Evolutionary conservation across 2,329 filamentous ascomycete species (phyloP), one percentile per base, ranked within the genome.

Genomic region (Aspergillus pseudoterreus): DNA sequence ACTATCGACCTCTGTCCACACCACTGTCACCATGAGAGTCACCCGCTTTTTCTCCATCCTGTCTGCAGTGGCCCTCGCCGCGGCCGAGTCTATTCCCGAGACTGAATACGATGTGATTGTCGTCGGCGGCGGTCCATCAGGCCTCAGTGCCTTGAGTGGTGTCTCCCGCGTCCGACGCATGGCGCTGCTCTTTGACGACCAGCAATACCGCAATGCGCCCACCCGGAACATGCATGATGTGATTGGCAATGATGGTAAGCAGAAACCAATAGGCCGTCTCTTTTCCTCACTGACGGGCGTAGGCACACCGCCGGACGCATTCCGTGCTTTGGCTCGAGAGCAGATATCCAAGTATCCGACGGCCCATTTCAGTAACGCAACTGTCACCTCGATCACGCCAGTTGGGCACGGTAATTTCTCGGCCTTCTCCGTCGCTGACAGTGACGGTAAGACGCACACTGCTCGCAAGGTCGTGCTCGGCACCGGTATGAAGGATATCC

Each of bases 171-270:
- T 85, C 11, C 75, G 77, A 12, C 74, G 82, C 11, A 78, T 74
- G 4, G 76, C 78, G 0, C 67, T 84, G 6, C 63, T 85, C 38
- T 78, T 85, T 47, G 82, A 85, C 62, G 82, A 79, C 15, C 78
- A 77, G 10, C 70, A 75, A 27, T 85, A 85, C 57, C 78, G 82
- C 47, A 85, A 85, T 60, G 73, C 48, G 1, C 68, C 74, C 0
- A 84, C 82, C 0, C 68, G 82, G 12, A 76, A 82, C 56, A 79
- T 84, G 74, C 82, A 85, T 64, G 82, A 85, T 62, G 78, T 85
- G 0, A 71, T 84, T 22, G 82, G 81, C 3, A 80, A 76, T 51
- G 82, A 85, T 47, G 82, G 82, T 82, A 61, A 55, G 62, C 42
- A 38, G 14, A 38, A 6, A 2, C 2, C 12, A 38, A n/a, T 17